Evolutionary conservation across 129 eudicot genomes (phyloP), one percentile per base, ranked within the genome.

Genomic region (Flaveria robusta): DNA sequence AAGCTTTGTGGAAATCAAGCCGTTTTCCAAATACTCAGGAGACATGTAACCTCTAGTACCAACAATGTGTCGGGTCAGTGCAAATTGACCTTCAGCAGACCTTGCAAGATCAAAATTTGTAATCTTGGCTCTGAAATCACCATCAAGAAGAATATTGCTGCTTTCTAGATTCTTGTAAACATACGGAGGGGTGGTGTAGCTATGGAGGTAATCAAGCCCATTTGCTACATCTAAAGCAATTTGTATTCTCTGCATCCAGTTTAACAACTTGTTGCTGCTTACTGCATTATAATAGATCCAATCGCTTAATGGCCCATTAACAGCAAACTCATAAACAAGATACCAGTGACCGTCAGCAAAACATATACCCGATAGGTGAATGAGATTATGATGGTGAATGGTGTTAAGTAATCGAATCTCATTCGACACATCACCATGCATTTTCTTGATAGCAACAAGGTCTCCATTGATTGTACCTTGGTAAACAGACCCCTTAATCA

Each of bases 11-110:
- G 97, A 86, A 71, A 91, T 79, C 65, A 91, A 15, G 9, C 96
- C 94, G 50, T 87, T 79, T 64, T 86, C 96, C 77, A 89, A 75
- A 82, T 91, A 87, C 87, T 89, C 95, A 0, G 88, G 97, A 54
- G 99, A 89, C 97, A 91, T 87, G 87, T 89, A 95, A 45, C 94
- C 96, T 86, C 91, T 84, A n/a, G 87, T 89, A 75, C 96, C 96
- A 34, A 89, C 87, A 31, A 95, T 86, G 79, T 91, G 96, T 46
- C 89, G 83, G 13, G 97, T 89, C 87, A 91, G 65, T 19, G 89
- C 86, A 42, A 88, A 86, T 16, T 85, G 83, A 66, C 95, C 91
- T 59, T 90, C 91, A 54, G 96, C 85, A 26, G 94, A 82, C 68
- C 96, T 89, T 66, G 96, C 93, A 14, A 83, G 87, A 58, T 90